Evolutionary conservation across 73 alveolate genomes (phyloP), one percentile per base, ranked within the genome.

Genomic region (Effrenium voratum): DNA sequence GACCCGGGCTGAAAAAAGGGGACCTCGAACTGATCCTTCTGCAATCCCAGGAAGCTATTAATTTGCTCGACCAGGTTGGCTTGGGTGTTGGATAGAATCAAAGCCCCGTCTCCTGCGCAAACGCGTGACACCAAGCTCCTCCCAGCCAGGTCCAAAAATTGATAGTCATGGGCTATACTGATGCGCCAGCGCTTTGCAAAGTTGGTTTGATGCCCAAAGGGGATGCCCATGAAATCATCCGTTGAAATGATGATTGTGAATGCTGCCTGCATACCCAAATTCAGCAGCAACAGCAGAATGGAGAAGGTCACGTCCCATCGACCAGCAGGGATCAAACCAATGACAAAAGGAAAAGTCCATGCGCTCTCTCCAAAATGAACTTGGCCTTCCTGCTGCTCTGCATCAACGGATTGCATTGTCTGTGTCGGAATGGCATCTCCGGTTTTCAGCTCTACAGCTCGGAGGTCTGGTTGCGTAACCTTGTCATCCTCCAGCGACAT

Each of bases 101-200:
- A 45, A 38, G 95, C 95, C 32, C 83, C 95, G n/a, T 87, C 95
- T 30, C 49, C 95, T 8, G 38, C 43, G 47, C 95, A 87, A 1
- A 87, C 95, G 0, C 95, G 95, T 5, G 68, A 38, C 72, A 87
- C 95, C 84, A 87, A 44, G 81, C 94, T 85, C n/a, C n/a, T 87
- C 50, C 66, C 68, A 12, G 85, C 66, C 57, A 68, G 60, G 84
- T 87, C 95, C 93, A 84, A 52, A 57, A 52, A 57, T 57, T 36
- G 77, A 36, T 38, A 84, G 57, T 84, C 93, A 84, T 84, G 93
- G 30, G 93, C 93, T 43, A 84, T 84, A 59, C 93, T 57, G 41
- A 49, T 84, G 36, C 93, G 93, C 93, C 93, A 84, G 34, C 93
- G 93, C 43, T 43, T 34, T 26, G 93, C 93, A 84, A 26, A 38